Evolutionary conservation across 371 early-diverging fungal genomes (phyloP).

Genomic region (Nematocida sp.): DNA sequence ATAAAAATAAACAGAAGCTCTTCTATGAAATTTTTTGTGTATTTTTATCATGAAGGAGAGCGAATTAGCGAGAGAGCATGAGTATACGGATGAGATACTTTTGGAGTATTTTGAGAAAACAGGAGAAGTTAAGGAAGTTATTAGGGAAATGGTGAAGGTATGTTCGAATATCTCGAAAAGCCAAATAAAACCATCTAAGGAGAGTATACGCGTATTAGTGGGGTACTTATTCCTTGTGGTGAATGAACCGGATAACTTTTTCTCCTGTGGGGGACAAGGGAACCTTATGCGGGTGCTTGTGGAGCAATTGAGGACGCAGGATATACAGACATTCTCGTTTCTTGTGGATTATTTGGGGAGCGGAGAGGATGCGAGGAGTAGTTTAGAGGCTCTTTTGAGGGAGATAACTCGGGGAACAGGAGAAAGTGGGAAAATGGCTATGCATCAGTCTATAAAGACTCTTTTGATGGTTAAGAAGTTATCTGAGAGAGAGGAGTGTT

Average conservation of each 20-base stretch:
- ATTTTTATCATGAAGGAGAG: conserved; percentile 40
- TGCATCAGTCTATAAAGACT: neutral
- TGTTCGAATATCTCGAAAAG: neutral
- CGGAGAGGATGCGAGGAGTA: conserved; percentile 29
- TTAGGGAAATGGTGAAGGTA: neutral
- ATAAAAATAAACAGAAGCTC: conserved; percentile 44
- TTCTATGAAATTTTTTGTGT: conserved; percentile 11
- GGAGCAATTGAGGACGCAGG: neutral
- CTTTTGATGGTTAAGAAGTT: neutral
- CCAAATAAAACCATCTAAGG: neutral
- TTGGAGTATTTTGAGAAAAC: conserved; percentile 14
- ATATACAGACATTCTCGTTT: neutral
- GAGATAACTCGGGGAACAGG: neutral
- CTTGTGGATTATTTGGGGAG: neutral
- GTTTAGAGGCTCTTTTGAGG: conserved; percentile 6
- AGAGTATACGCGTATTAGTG: neutral
- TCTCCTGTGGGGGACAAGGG: neutral
- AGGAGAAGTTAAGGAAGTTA: neutral
- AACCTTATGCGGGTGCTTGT: neutral
- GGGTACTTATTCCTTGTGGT: conserved; percentile 14
- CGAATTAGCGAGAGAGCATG: neutral
- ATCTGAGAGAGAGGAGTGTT: neutral
- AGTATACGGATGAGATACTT: conserved; percentile 26
- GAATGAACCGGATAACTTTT: conserved; percentile 1
- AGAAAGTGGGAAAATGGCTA: neutral